A percentile compares a stretch with the other conserved stretches of the same genome.
Evolutionary conservation across 495 filamentous ascomycete species (phyloP).

Genomic region (Penicillium lagena): DNA sequence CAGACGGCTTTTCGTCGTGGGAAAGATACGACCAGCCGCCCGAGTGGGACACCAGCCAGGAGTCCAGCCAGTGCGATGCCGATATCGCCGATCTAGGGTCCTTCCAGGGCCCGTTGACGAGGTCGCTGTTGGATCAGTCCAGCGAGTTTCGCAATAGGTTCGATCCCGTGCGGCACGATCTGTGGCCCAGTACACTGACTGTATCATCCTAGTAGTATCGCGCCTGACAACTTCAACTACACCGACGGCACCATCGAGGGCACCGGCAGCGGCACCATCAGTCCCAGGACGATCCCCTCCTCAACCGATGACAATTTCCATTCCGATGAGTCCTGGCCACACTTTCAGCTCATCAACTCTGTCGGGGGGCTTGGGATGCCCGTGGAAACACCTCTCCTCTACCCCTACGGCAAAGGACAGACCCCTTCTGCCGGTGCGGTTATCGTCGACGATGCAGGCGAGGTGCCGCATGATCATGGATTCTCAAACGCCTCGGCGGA

Average conservation of each 20-base stretch:
- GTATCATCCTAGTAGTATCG: constrained; percentile 5
- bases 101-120: constrained; percentile 24
- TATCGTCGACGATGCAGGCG: constrained; percentile 36
- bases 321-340: constrained; percentile 36
- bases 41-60: constrained; percentile 41
- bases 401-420: constrained; percentile 30
- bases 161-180: too few relatives aligned
- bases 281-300: constrained; percentile 36
- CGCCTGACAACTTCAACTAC: constrained; percentile 28
- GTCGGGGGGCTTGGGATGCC: constrained; percentile 25
- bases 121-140: constrained; percentile 18
- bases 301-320: constrained; percentile 40
- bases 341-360: constrained; percentile 34
- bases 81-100: constrained; percentile 32
- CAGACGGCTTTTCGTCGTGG: constrained; percentile 35
- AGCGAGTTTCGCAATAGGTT: constrained; percentile 14
- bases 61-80: constrained; percentile 35
- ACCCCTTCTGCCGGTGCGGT: constrained; percentile 23
- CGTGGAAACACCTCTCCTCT: constrained; percentile 31
- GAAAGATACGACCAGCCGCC: constrained; percentile 36
- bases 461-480: constrained; percentile 26
- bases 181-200: too few relatives aligned
- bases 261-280: constrained; percentile 36
- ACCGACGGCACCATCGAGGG: constrained; percentile 26
- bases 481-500: constrained; percentile 27